A percentile compares a stretch with the other conserved stretches of the same genome.
Evolutionary conservation across 2,329 filamentous ascomycete genomes (phyloP).

Genomic region (Curvularia eragrostidis): DNA sequence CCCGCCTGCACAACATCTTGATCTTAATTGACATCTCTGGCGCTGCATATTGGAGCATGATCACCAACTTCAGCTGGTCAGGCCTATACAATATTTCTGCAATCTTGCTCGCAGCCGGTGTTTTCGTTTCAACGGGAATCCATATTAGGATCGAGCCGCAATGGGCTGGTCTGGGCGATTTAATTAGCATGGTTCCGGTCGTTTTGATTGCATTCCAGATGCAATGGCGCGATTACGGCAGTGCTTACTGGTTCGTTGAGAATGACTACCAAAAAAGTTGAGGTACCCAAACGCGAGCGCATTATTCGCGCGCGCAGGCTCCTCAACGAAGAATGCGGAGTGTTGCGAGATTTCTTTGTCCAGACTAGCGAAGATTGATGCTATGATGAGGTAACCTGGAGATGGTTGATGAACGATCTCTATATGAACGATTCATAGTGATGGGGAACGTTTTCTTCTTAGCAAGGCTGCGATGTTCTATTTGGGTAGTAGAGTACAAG

Average conservation of each 20-base stretch:
- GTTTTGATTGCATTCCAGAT: conserved; percentile 63
- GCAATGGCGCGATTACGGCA: conserved; percentile 46
- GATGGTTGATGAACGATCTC: not conserved
- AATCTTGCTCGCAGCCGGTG: conserved; percentile 68
- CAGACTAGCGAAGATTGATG: conserved; percentile 10
- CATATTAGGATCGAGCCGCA: conserved; percentile 63
- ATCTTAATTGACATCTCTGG: conserved; percentile 63
- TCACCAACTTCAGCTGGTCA: conserved; percentile 74
- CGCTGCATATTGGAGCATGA: conserved; percentile 51
- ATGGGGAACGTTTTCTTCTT: not conserved
- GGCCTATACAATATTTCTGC: conserved; percentile 74
- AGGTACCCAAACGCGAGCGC: conserved; percentile 12
- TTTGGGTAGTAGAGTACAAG: not conserved
- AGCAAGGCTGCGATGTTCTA: not conserved
- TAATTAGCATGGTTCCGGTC: conserved; percentile 77
- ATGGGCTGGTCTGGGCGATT: conserved; percentile 73
- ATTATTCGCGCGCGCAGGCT: not conserved
- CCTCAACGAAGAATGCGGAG: conserved; percentile 4
- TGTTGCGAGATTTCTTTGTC: conserved; percentile 10
- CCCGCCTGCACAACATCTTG: conserved; percentile 63
- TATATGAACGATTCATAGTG: not conserved
- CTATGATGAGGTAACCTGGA: not conserved
- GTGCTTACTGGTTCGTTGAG: conserved; percentile 27
- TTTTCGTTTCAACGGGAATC: conserved; percentile 50
- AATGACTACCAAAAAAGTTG: conserved; percentile 17